Conservation (phyloP, 2,329 filamentous ascomycete species). For the Talaromyces rugulosus region DNA sequence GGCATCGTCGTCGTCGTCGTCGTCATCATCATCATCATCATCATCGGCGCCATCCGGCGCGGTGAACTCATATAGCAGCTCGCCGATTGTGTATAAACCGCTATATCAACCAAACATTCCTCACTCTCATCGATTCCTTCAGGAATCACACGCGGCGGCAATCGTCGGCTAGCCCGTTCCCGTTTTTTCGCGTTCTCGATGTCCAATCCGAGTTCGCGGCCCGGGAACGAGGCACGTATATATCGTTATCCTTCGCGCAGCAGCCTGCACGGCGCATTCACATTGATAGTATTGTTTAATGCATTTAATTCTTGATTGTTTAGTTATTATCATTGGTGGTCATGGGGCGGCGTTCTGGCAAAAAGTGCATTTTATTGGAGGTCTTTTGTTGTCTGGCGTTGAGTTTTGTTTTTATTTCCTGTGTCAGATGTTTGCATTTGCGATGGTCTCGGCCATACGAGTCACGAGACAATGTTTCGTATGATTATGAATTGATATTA, state of each 20-base stretch:
- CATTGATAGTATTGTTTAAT: conserved; percentile 10
- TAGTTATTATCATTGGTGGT: not conserved
- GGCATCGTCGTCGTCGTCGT: not conserved
- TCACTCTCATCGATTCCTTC: conserved; percentile 41
- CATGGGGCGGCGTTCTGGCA: not conserved
- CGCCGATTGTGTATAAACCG: conserved; percentile 39
- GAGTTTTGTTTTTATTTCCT: not conserved
- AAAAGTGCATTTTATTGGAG: conserved; percentile 6
- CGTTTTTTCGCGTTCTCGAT: conserved; percentile 1
- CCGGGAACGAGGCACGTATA: not conserved
- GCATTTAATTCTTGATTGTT: conserved; percentile 8
- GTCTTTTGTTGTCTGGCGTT: not conserved
- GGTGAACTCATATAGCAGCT: conserved; percentile 17
- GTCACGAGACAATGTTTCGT: not conserved
- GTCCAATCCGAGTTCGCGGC: not conserved
- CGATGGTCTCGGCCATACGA: not conserved
- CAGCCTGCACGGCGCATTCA: not conserved
- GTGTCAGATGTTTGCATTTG: conserved; percentile 8
- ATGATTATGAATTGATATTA: not conserved
- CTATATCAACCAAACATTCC: conserved; percentile 33
- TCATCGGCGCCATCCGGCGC: not conserved
- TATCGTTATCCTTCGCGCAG: not conserved
- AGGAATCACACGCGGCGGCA: conserved; percentile 44
- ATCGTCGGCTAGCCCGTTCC: conserved; percentile 29
- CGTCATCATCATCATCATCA: not conserved